phyloP scores from a whole-genome alignment of 2,329 filamentous ascomycete genomes.

The Ascochyta rabiei region DNA sequence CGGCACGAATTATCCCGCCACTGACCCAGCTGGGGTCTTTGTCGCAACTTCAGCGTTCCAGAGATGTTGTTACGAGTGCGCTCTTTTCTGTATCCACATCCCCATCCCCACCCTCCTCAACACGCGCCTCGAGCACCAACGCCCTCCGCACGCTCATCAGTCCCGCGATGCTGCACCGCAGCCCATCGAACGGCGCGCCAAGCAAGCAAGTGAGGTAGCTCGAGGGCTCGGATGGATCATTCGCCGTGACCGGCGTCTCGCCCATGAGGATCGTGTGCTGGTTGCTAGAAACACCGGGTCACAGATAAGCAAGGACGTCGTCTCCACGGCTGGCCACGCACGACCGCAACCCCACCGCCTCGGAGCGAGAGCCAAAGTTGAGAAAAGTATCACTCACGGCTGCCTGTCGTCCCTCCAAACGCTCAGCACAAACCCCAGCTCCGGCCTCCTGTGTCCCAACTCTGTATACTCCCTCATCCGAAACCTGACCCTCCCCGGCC shows the following conservation, averaged over 20 bases:
- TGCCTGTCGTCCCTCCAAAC: not conserved
- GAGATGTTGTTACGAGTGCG: not conserved
- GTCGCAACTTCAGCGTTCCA: not conserved
- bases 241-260: constrained; percentile 19
- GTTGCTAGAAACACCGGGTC: not conserved
- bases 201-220: constrained; percentile 25
- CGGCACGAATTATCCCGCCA: constrained; percentile 1
- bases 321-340: too few relatives aligned
- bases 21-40: not conserved
- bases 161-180: constrained; percentile 21
- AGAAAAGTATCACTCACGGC: not conserved
- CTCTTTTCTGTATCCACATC: not conserved
- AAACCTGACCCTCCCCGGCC: constrained; percentile 14
- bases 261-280: constrained; percentile 2
- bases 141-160: constrained; percentile 17
- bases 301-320: too few relatives aligned
- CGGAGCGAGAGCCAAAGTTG: too few relatives aligned
- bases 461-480: constrained; percentile 3
- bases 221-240: constrained; percentile 16
- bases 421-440: constrained; percentile 2
- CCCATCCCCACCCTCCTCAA: too few relatives aligned
- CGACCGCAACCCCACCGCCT: not conserved
- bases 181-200: constrained; percentile 22
- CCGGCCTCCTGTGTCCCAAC: not conserved
- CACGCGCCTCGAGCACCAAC: not conserved